Percentiles rank a stretch among this genome's conserved stretches.
These are phyloP conservation scores for Rosellinia necatrix DNA, from an alignment of 2,329 filamentous ascomycete genomes.

Conservation along the genomic window DNA sequence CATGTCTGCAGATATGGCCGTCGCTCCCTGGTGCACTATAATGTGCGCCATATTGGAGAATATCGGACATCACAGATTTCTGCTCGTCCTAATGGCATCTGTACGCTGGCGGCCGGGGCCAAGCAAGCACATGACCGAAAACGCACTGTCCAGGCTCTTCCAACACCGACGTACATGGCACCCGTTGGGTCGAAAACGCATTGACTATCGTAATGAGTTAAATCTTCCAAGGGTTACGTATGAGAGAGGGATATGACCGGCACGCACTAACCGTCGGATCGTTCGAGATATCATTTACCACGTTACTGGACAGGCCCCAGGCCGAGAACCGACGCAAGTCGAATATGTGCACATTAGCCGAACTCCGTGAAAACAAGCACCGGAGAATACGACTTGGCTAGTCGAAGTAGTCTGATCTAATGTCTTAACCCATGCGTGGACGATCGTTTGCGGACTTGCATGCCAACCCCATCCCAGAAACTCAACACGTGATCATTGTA, in stretches of 20 bases:
- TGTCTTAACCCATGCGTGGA: not conserved
- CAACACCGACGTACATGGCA: conserved; percentile 53
- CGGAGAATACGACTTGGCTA: conserved; percentile 47
- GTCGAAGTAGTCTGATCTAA: not conserved
- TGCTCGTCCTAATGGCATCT: conserved; percentile 51
- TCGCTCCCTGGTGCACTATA: too few species aligned
- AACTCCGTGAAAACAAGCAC: conserved; percentile 55
- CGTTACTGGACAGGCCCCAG: not conserved
- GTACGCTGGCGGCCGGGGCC: conserved; percentile 51
- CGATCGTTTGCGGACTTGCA: conserved; percentile 45
- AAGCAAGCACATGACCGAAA: conserved; percentile 39
- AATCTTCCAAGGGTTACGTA: conserved; percentile 51
- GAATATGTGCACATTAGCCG: conserved; percentile 49
- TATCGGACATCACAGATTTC: conserved; percentile 52
- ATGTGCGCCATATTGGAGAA: not conserved
- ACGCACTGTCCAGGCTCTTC: conserved; percentile 50
- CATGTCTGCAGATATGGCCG: too few species aligned
- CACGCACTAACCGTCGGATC: conserved; percentile 29
- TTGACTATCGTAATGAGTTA: conserved; percentile 52
- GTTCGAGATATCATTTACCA: not conserved
- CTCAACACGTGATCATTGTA: conserved; percentile 50
- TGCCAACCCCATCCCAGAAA: conserved; percentile 44
- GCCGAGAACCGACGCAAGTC: conserved; percentile 24
- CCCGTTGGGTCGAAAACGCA: conserved; percentile 49
- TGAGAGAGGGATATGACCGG: conserved; percentile 52